These are phyloP conservation scores for Trichophyton schoenleinii DNA, from an alignment of 2,329 filamentous ascomycete species.

Conservation along the genomic window DNA sequence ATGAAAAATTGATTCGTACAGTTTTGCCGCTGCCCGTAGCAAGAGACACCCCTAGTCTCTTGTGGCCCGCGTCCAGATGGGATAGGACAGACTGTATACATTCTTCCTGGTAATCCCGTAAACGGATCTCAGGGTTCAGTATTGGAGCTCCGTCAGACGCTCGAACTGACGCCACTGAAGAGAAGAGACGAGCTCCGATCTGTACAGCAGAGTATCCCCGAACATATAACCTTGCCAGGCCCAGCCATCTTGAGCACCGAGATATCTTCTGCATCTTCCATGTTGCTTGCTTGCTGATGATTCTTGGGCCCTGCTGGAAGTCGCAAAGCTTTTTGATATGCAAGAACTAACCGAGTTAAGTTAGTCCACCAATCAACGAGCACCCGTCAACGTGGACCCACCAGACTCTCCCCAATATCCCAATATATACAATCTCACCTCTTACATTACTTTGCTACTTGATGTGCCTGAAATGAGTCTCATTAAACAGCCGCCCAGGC, in stretches of 20 bases:
- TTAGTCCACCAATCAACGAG: neutral
- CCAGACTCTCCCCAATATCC: too few species aligned
- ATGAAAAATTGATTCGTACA: constrained; percentile 33
- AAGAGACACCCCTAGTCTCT: constrained; percentile 68
- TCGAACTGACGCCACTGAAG: constrained; percentile 6
- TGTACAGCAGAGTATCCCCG: neutral
- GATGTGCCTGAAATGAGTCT: neutral
- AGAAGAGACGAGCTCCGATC: constrained; percentile 18
- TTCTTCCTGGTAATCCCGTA: constrained; percentile 82
- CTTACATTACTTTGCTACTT: neutral
- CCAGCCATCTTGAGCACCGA: constrained; percentile 20
- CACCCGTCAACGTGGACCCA: too few species aligned
- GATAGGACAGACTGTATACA: constrained; percentile 70
- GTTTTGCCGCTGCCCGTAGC: constrained; percentile 87
- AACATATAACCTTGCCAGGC: neutral
- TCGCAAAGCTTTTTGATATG: neutral
- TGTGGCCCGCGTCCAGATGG: constrained; percentile 58
- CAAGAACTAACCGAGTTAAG: neutral
- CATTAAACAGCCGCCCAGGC: neutral
- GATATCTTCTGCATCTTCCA: constrained; percentile 17
- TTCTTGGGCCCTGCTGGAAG: too few species aligned
- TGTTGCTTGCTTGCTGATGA: neutral
- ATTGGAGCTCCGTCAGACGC: constrained; percentile 8
- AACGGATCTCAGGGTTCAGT: constrained; percentile 36
- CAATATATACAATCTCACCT: neutral